Evolutionary conservation across 2,329 filamentous ascomycete genomes (phyloP).

Genomic region (Taxawa tesnikishii): DNA sequence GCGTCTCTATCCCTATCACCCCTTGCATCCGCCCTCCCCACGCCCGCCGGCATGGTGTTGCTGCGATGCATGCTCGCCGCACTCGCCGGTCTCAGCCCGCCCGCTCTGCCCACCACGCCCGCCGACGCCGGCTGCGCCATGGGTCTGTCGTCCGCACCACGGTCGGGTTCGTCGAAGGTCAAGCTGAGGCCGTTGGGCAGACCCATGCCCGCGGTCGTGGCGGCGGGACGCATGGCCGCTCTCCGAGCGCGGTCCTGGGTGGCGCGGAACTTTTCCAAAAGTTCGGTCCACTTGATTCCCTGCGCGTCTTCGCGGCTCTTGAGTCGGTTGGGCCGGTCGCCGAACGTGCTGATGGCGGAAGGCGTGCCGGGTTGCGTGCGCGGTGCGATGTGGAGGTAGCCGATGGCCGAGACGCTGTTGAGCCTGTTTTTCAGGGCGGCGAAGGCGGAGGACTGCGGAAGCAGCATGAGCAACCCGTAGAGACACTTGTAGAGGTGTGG

Average conservation of each 20-base stretch:
- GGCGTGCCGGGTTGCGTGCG: conserved; percentile 40
- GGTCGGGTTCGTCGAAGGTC: conserved; percentile 11
- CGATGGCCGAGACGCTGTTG: conserved; percentile 94
- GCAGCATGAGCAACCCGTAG: conserved; percentile 90
- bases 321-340: conserved; percentile 55
- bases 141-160: conserved; percentile 2
- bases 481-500: conserved; percentile 85
- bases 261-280: conserved; percentile 85
- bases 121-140: conserved; percentile 1
- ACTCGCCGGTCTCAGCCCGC: conserved; percentile 6
- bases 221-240: conserved; percentile 36
- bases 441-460: conserved; percentile 96
- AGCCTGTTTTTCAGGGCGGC: conserved; percentile 91
- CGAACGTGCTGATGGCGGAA: conserved; percentile 17
- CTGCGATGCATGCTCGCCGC: conserved; percentile 3
- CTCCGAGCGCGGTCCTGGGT: conserved; percentile 80
- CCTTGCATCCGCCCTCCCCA: conserved; percentile 3
- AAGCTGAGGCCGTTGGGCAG: conserved; percentile 10
- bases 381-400: conserved; percentile 75
- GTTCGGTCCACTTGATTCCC: conserved; percentile 77
- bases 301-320: conserved; percentile 66
- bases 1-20: too few relatives aligned
- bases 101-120: too few relatives aligned
- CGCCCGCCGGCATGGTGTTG: conserved; percentile 1
- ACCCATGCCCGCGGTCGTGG: conserved; percentile 13